Percentiles rank a stretch among this genome's conserved stretches.
phyloP scores from a whole-genome alignment of 768 basidiomycete genomes.

The Amanita molliuscula region DNA sequence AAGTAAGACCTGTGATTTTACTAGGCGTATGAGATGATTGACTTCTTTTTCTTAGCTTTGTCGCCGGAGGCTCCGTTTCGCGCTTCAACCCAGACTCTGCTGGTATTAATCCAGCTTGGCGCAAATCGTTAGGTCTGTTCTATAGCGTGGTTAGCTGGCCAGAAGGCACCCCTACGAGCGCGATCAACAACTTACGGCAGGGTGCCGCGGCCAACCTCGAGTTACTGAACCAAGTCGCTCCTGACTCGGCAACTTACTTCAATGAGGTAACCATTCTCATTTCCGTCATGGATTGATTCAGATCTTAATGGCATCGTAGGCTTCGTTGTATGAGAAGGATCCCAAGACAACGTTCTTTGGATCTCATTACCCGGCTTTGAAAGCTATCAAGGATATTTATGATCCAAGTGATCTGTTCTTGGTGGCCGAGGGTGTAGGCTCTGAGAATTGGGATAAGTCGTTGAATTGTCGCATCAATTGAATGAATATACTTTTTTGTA shows the following conservation, averaged over 20 bases:
- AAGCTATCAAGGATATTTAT: slow-evolving; percentile 31
- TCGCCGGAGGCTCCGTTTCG: slow-evolving; percentile 13
- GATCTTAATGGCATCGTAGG: slow-evolving; percentile 17
- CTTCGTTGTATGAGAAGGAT: slow-evolving; percentile 30
- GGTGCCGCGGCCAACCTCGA: not conserved
- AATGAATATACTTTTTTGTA: no score
- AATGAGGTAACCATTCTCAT: slow-evolving; percentile 2
- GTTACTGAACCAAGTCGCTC: not conserved
- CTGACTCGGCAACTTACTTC: not conserved
- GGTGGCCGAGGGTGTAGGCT: slow-evolving; percentile 36
- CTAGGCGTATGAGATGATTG: not conserved
- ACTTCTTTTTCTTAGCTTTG: not conserved
- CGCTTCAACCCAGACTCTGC: not conserved
- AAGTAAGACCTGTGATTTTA: slow-evolving; percentile 12
- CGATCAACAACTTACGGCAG: not conserved
- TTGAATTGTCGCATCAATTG: not conserved
- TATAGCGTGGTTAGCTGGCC: not conserved
- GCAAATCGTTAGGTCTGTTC: not conserved
- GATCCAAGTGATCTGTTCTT: slow-evolving; percentile 37
- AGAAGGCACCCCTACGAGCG: not conserved
- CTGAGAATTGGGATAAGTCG: slow-evolving; percentile 35
- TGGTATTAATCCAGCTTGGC: not conserved
- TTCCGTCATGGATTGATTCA: not conserved
- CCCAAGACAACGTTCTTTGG: slow-evolving; percentile 36
- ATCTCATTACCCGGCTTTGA: slow-evolving; percentile 27